phyloP scores from a whole-genome alignment of 208 protist species.

The Porcisia deanei region DNA sequence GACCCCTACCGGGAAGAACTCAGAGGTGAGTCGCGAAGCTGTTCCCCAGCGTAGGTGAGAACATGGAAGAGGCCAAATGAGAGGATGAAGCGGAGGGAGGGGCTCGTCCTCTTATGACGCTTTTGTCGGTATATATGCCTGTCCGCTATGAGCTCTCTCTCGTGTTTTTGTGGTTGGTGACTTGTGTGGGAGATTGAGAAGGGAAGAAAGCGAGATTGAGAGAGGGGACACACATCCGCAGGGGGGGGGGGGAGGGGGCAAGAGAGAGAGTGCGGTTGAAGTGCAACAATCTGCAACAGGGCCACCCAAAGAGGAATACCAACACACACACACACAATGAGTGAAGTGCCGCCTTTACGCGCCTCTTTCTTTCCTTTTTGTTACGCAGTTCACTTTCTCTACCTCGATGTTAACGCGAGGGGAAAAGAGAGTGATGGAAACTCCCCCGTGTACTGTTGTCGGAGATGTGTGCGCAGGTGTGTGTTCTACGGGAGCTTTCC shows the following conservation, averaged over 20 bases:
- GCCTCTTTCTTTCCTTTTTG: too few relatives aligned
- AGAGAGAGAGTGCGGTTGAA: not conserved
- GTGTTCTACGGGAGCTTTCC: too few relatives aligned
- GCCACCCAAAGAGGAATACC: not conserved
- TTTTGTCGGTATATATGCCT: not conserved
- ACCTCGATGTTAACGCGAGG: too few relatives aligned
- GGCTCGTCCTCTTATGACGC: not conserved
- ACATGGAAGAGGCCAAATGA: not conserved
- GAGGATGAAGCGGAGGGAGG: not conserved
- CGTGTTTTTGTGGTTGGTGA: not conserved
- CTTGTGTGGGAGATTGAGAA: not conserved
- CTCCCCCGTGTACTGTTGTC: too few relatives aligned
- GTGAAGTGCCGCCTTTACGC: too few relatives aligned
- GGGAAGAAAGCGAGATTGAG: not conserved
- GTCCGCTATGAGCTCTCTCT: not conserved
- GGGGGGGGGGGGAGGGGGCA: too few relatives aligned
- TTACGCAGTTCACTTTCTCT: too few relatives aligned
- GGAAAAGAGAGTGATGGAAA: too few relatives aligned
- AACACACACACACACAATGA: too few relatives aligned
- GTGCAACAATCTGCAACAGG: not conserved
- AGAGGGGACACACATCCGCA: not conserved
- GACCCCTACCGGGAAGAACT: not conserved
- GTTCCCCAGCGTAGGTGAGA: not conserved
- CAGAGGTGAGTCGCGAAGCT: constrained; percentile 7
- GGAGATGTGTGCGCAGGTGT: too few relatives aligned